A percentile compares a stretch with the other conserved stretches of the same genome.
Evolutionary conservation across 2,329 filamentous ascomycete species (phyloP).

Genomic region (Chaetomium strumarium): DNA sequence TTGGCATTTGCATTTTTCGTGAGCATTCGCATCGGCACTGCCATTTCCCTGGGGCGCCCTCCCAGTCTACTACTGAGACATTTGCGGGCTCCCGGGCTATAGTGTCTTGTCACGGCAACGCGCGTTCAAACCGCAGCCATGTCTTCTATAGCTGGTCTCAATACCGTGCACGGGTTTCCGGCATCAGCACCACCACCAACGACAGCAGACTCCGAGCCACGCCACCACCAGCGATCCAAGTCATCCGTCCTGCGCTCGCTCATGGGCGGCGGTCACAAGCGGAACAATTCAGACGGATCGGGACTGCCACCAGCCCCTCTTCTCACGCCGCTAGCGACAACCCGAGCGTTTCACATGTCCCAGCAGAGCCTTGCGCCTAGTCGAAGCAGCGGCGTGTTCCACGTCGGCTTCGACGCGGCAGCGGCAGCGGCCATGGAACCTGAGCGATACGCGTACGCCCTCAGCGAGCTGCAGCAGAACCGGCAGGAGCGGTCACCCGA

Average conservation of each 20-base stretch:
- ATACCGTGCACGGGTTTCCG: conserved; percentile 7
- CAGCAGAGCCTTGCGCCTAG: conserved; percentile 21
- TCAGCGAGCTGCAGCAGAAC: conserved; percentile 54
- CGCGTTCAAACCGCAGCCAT: conserved; percentile 9
- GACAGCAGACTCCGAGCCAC: neutral
- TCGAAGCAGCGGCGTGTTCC: conserved; percentile 19
- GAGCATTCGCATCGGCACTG: conserved; percentile 12
- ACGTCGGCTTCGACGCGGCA: conserved; percentile 17
- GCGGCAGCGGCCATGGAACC: conserved; percentile 16
- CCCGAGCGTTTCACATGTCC: conserved; percentile 26
- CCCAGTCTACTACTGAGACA: conserved; percentile 2
- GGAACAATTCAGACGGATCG: conserved; percentile 40
- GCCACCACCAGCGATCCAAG: conserved; percentile 39
- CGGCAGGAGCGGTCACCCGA: conserved; percentile 35
- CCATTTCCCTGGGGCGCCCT: neutral
- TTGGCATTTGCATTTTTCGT: conserved; percentile 10
- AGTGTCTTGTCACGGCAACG: conserved; percentile 7
- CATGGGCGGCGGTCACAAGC: conserved; percentile 38
- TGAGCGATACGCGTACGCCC: conserved; percentile 34
- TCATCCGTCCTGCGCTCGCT: conserved; percentile 46
- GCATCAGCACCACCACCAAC: neutral
- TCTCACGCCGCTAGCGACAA: conserved; percentile 22
- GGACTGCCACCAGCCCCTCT: conserved; percentile 28
- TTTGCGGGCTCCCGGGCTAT: neutral
- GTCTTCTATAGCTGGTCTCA: conserved; percentile 13